Conservation (phyloP, 306 rosid species). For the Prunus dulcis region DNA sequence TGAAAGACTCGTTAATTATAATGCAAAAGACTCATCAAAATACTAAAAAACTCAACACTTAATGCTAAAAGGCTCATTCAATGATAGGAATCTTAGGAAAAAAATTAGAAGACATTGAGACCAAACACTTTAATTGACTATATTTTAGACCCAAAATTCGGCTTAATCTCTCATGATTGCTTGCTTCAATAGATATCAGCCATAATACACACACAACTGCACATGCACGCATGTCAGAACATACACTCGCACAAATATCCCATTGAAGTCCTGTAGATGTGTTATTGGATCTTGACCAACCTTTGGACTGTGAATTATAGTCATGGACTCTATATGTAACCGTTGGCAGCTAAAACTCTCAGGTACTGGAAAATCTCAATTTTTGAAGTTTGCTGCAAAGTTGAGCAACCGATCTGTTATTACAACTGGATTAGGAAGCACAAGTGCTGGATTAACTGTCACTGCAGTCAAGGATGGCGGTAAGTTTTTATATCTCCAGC, state of each 20-base stretch:
- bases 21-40: no score
- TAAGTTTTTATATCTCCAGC: conserved; percentile 8
- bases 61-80: no score
- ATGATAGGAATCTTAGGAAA: no score
- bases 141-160: not conserved
- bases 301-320: not conserved
- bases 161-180: not conserved
- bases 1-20: no score
- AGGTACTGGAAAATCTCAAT: conserved; percentile 98
- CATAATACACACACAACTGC: not conserved
- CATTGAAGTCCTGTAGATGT: not conserved
- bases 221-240: not conserved
- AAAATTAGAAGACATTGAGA: no score
- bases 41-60: no score
- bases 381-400: conserved; percentile 88
- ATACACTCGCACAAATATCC: not conserved
- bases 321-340: not conserved
- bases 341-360: conserved; percentile 10
- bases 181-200: not conserved
- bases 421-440: conserved; percentile 97
- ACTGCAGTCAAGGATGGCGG: conserved; percentile 99
- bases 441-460: conserved; percentile 94
- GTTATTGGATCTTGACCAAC: not conserved
- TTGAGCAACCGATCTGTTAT: conserved; percentile 93
- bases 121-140: no score